Evolutionary conservation across 1,139 yeast species (phyloP), one percentile per base, ranked within the genome.

Genomic region (Fermentozyma sake): DNA sequence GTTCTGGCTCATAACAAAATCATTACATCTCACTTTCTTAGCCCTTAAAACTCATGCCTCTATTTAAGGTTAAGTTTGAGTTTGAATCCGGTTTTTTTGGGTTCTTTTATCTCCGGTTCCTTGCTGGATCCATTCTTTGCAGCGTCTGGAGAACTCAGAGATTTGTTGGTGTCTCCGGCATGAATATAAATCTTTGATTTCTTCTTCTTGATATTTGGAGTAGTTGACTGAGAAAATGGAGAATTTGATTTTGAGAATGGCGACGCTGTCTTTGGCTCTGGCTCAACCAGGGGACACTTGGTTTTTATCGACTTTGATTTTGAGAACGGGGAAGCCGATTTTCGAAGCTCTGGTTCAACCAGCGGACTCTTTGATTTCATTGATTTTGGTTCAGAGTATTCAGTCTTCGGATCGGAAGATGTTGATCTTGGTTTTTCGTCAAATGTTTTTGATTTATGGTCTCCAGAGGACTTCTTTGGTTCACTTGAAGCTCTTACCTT

Each of bases 141-240:
- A 12, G 16, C n/a, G 16, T 17, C 13, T 4, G 21, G 7, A 5
- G 19, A 12, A 17, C 16, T 18, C 28, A 27, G 29, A n/a, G 35
- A 31, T 13, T 30, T 35, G 23, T 30, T 30, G 29, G 28, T 31
- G 24, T 39, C 38, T 10, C 33, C 40, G 4, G 50, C 29, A 30
- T 52, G 56, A 16, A 51, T 44, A 33, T 51, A 50, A 10, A 51
- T 47, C 30, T 48, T 45, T 3, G 45, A 37, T 38, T 48, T 52
- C 34, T 46, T 50, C 32, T 47, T 44, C 35, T 42, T 46, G 18
- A 19, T 25, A 5, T 27, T 32, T 9, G 28, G 33, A 8, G 29
- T 38, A 8, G 41, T 31, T 16, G 36, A 17, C 3, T 12, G 28
- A 5, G 50, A 32, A 25, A 52, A 54, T 9, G 60, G 61, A 30